phyloP scores from a whole-genome alignment of 2,329 filamentous ascomycete species.

The Zasmidium angulare region DNA sequence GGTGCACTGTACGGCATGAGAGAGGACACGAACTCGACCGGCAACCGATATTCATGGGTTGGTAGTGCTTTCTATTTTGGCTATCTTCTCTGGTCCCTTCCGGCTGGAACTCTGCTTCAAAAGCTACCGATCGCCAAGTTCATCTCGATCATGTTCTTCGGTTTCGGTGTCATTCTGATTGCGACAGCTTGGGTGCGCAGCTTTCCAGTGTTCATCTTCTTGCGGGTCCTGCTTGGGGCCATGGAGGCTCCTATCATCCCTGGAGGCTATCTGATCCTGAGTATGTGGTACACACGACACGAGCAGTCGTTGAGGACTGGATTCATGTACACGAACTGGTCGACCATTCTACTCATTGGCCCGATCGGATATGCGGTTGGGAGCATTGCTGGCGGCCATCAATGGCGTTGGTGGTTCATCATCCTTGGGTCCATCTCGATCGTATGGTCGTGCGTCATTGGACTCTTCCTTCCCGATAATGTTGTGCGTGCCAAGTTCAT shows the following conservation, averaged over 20 bases:
- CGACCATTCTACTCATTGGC: constrained; percentile 49
- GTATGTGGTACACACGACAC: constrained; percentile 28
- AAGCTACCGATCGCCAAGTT: constrained; percentile 50
- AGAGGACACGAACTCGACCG: constrained; percentile 56
- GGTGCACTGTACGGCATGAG: constrained; percentile 46
- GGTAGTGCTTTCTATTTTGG: constrained; percentile 54
- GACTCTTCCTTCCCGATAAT: constrained; percentile 16
- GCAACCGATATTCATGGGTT: constrained; percentile 59
- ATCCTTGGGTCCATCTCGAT: constrained; percentile 47
- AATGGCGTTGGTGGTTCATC: constrained; percentile 38
- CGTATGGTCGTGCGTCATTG: constrained; percentile 8
- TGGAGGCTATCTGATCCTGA: constrained; percentile 51
- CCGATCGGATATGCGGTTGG: constrained; percentile 10
- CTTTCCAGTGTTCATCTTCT: constrained; percentile 33
- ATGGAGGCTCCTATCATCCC: constrained; percentile 10
- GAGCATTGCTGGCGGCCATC: constrained; percentile 1
- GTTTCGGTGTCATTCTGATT: constrained; percentile 11
- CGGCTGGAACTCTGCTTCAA: constrained; percentile 55
- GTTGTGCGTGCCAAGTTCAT: constrained; percentile 8
- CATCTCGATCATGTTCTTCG: constrained; percentile 21
- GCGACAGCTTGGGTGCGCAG: constrained; percentile 19
- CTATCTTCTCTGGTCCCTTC: constrained; percentile 55
- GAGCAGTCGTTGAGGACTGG: constrained; percentile 36
- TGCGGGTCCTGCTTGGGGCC: constrained; percentile 37
- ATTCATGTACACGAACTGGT: constrained; percentile 14